These are phyloP conservation scores for Phytophthora ohioensis DNA, from an alignment of 352 stramenopile species.

Conservation along the genomic window DNA sequence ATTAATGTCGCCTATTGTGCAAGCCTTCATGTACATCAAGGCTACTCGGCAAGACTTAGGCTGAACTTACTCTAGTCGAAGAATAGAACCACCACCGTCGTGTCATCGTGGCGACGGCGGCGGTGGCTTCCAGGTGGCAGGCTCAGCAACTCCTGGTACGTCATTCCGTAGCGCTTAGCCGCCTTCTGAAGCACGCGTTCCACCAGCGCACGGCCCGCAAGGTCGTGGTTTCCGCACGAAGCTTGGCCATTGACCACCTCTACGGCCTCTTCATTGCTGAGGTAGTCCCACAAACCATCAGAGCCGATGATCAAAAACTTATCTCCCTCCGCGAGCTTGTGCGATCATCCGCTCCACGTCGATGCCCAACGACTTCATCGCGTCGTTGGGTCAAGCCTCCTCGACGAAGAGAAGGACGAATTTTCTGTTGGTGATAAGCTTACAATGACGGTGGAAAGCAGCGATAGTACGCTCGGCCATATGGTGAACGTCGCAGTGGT, in stretches of 20 bases:
- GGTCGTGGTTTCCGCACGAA: slow-evolving; percentile 68
- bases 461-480: not conserved
- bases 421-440: not conserved
- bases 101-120: slow-evolving; percentile 93
- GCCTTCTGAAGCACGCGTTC: slow-evolving; percentile 84
- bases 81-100: slow-evolving; percentile 92
- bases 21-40: slow-evolving; percentile 23
- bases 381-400: not conserved
- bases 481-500: not conserved
- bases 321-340: slow-evolving; percentile 77
- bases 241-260: slow-evolving; percentile 87
- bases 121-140: slow-evolving; percentile 84
- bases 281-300: slow-evolving; percentile 98
- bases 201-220: slow-evolving; percentile 79
- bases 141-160: slow-evolving; percentile 83
- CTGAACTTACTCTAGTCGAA: slow-evolving; percentile 60
- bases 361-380: too few species aligned
- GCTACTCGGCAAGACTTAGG: slow-evolving; percentile 9
- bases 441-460: too few species aligned
- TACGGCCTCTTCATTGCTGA: slow-evolving; percentile 95
- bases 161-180: slow-evolving; percentile 79
- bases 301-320: slow-evolving; percentile 98
- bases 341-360: slow-evolving; percentile 17
- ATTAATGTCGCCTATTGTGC: slow-evolving; percentile 21
- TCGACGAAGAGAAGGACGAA: slow-evolving; percentile 5